Base-by-base conservation (phyloP, 257 asterid species). In the Cinchona pubescens region DNA sequence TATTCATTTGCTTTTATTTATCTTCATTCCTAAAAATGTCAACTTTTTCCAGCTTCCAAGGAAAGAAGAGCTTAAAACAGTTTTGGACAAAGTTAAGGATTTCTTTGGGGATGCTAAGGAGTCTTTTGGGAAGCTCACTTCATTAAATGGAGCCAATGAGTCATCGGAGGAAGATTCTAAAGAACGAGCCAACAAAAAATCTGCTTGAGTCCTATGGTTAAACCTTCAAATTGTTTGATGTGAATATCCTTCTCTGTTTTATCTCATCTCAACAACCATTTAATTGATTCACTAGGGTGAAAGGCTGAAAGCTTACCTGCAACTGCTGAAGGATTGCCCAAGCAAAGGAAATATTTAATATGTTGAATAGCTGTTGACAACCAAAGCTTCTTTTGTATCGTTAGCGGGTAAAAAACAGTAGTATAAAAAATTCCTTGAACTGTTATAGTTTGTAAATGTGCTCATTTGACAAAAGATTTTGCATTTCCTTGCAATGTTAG, bases 81-180 rank as follows among this genome's bases (percentile, higher is more conserved):
- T 94, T 61, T 34, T 94, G 32, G 98, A 94, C 72, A 92, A 90
- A 77, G 96, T 94, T 84, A 92, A 90, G 85, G 97, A 88, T 83
- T 94, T 92, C 83, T 90, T 94, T 29, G 98, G 97, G 34, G 92
- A 88, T 15, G 97, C 96, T 38, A 90, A 90, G 84, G 97, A 94
- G 80, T 92, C 98, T 7, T 92, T 94, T 25, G 97, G 97, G 82
- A 92, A 94, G 90, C 78, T 94, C 77, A 83, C 97, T 10, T 83
- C 88, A 73, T 72, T 94, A 77, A 84, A 87, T 82, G 19, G 88
- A 15, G 81, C 67, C 58, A 71, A 86, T 2, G 95, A 87, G 75
- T 78, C 87, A n/a, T 35, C 91, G 0, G 88, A 88, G 69, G 91
- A 84, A 83, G 91, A 80, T 71, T 25, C 87, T 9, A 76, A 81